phyloP scores from a whole-genome alignment of 768 basidiomycete species.

The Chalciporus pseudorubinellus region DNA sequence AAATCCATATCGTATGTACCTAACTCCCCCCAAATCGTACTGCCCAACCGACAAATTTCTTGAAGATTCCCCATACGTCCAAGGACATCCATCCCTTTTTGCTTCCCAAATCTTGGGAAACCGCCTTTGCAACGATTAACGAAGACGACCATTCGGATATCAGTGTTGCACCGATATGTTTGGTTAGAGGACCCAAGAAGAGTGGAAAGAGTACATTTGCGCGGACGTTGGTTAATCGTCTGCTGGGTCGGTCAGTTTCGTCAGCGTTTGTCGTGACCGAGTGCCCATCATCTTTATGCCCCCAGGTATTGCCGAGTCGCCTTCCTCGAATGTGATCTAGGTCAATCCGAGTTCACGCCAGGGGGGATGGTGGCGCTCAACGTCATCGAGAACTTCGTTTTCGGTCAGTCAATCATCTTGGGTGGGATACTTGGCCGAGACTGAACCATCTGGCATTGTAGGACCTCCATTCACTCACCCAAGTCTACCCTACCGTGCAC shows the following conservation, averaged over 20 bases:
- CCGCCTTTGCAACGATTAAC: constrained; percentile 21
- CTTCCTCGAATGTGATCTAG: constrained; percentile 88
- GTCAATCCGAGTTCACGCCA: constrained; percentile 92
- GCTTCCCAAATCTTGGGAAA: constrained; percentile 37
- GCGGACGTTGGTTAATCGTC: constrained; percentile 64
- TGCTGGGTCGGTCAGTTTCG: constrained; percentile 51
- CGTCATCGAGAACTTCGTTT: constrained; percentile 60
- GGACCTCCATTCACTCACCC: constrained; percentile 91
- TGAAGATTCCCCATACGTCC: constrained; percentile 24
- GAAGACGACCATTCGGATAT: constrained; percentile 5
- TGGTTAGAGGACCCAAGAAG: constrained; percentile 85
- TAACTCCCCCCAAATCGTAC: not conserved
- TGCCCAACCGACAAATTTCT: constrained; percentile 16
- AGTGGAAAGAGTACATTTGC: constrained; percentile 91
- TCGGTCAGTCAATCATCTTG: constrained; percentile 49
- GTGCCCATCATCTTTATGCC: too few relatives aligned
- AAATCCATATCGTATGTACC: constrained; percentile 47
- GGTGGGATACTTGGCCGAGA: not conserved
- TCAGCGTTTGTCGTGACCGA: too few relatives aligned
- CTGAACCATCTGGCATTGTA: constrained; percentile 25
- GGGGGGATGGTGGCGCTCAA: constrained; percentile 82
- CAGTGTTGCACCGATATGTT: constrained; percentile 39
- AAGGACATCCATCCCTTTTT: constrained; percentile 35
- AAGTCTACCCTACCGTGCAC: constrained; percentile 63
- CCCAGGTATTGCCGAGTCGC: constrained; percentile 77